These are phyloP conservation scores for Alternaria sp. DNA, from an alignment of 2,329 filamentous ascomycete genomes.

Conservation along the genomic window DNA sequence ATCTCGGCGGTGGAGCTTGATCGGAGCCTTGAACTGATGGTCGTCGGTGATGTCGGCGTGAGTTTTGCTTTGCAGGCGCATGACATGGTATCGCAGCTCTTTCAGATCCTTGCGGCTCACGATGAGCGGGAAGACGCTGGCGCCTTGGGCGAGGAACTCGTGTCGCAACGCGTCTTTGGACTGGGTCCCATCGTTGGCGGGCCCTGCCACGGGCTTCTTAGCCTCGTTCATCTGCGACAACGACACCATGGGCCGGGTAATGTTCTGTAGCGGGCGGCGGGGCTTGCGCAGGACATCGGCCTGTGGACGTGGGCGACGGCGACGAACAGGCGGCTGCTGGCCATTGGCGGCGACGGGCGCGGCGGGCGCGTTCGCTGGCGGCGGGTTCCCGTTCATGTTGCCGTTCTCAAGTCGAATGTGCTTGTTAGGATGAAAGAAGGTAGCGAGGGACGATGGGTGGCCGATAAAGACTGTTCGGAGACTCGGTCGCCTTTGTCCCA, in stretches of 20 bases:
- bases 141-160: slow-evolving; percentile 39
- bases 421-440: slow-evolving; percentile 28
- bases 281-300: slow-evolving; percentile 51
- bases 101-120: slow-evolving; percentile 83
- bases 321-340: slow-evolving; percentile 38
- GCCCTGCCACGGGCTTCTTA: slow-evolving; percentile 23
- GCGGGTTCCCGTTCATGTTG: slow-evolving; percentile 31
- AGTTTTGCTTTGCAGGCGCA: slow-evolving; percentile 74
- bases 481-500: slow-evolving; percentile 20
- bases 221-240: slow-evolving; percentile 47
- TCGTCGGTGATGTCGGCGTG: slow-evolving; percentile 76
- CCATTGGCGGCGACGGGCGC: slow-evolving; percentile 47
- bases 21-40: slow-evolving; percentile 83
- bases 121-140: slow-evolving; percentile 66
- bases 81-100: slow-evolving; percentile 85
- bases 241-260: slow-evolving; percentile 44
- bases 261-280: slow-evolving; percentile 46
- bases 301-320: slow-evolving; percentile 46
- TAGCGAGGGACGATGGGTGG: slow-evolving; percentile 41
- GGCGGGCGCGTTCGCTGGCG: slow-evolving; percentile 31
- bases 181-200: slow-evolving; percentile 23
- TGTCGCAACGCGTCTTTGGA: slow-evolving; percentile 37
- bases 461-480: slow-evolving; percentile 22
- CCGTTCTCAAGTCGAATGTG: slow-evolving; percentile 31
- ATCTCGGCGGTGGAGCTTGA: slow-evolving; percentile 88